Percentiles rank a stretch among this genome's conserved stretches.
phyloP scores from a whole-genome alignment of 805 yeast species.

The Geotrichum ghanense region DNA sequence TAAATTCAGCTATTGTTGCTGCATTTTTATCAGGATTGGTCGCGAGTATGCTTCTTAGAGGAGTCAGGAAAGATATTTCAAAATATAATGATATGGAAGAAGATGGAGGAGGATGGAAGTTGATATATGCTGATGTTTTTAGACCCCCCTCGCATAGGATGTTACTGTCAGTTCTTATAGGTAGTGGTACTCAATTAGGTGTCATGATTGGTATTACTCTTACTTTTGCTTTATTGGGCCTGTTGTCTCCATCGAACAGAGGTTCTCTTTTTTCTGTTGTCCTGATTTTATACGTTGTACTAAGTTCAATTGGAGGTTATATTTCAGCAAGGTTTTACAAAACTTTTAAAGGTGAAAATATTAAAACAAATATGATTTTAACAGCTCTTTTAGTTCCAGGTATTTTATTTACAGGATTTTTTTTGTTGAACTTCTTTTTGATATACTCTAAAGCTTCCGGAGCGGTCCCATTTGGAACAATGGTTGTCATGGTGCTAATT shows the following conservation, averaged over 20 bases:
- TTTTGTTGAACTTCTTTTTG: constrained; percentile 71
- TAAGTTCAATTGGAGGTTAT: constrained; percentile 76
- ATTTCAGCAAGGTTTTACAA: constrained; percentile 79
- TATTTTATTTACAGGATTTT: constrained; percentile 45
- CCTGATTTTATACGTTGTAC: constrained; percentile 71
- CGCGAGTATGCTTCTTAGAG: constrained; percentile 64
- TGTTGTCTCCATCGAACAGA: constrained; percentile 87
- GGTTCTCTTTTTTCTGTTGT: constrained; percentile 86
- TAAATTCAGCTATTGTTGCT: constrained; percentile 77
- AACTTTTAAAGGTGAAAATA: constrained; percentile 80
- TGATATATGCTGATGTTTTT: constrained; percentile 90
- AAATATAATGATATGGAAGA: constrained; percentile 83
- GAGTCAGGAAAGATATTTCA: constrained; percentile 74
- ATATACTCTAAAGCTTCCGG: constrained; percentile 76
- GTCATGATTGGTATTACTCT: constrained; percentile 66
- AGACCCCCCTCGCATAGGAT: constrained; percentile 65
- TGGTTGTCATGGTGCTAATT: constrained; percentile 64
- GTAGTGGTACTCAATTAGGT: constrained; percentile 79
- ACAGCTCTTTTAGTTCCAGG: constrained; percentile 88
- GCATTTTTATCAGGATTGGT: constrained; percentile 64
- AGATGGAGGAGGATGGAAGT: constrained; percentile 88
- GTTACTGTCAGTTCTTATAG: constrained; percentile 68
- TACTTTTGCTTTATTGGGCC: constrained; percentile 75
- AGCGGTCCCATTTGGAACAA: constrained; percentile 86
- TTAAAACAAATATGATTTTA: constrained; percentile 76